Base-by-base conservation (phyloP, 495 filamentous ascomycete genomes). In the Filosporella fistucella region DNA sequence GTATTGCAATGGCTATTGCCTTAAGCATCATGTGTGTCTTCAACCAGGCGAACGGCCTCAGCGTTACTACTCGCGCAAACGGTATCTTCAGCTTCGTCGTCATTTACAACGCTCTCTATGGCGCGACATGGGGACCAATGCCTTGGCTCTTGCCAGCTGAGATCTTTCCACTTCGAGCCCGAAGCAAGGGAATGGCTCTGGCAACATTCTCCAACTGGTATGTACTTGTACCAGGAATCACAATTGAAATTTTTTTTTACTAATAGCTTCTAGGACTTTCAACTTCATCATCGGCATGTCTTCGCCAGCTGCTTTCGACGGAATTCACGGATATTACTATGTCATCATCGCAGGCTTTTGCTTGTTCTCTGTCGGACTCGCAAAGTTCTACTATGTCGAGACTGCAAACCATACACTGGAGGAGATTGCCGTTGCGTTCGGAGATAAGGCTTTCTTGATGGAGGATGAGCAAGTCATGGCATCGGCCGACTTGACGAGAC, bases 211-310 rank as follows among this genome's bases (percentile, higher is more conserved):
- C 5, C 14, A 38, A 38, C 16, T 38, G 35, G 35, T n/a, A n/a
- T n/a, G n/a, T n/a, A n/a, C n/a, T n/a, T n/a, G n/a, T n/a, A n/a
- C n/a, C n/a, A n/a, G n/a, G n/a, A n/a, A n/a, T n/a, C n/a, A n/a
- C n/a, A n/a, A n/a, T n/a, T n/a, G n/a, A n/a, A n/a, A n/a, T n/a
- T n/a, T n/a, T n/a, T n/a, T n/a, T n/a, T n/a, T n/a, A n/a, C n/a
- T n/a, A n/a, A n/a, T n/a, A n/a, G n/a, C n/a, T n/a, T n/a, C n/a
- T n/a, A n/a, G n/a, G n/a, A 38, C 23, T n/a, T 38, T 38, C 35
- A 38, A 38, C n/a, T 38, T 38, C 35, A 38, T 38, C 35, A 38
- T 38, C 35, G 35, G 35, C 10, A 38, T 38, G 35, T 16, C 23
- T 4, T 38, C 35, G 3, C 35, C 35, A 8, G 35, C 20, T n/a